These are phyloP conservation scores for Gymnopilus junonius DNA, from an alignment of 768 basidiomycete genomes.

Conservation along the genomic window DNA sequence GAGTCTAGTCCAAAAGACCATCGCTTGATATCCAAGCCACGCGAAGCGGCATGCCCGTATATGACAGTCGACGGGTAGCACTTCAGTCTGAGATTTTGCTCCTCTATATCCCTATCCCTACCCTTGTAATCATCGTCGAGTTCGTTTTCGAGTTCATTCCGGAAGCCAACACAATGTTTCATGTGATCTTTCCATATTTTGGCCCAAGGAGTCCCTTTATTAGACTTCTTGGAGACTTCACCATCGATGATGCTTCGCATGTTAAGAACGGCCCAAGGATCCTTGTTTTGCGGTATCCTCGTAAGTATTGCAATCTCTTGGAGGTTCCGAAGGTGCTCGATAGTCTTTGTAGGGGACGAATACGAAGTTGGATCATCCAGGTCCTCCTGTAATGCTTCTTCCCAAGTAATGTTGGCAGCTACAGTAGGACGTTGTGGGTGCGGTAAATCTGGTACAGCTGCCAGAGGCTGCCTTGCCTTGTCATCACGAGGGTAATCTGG, in stretches of 20 bases:
- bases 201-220: constrained; percentile 74
- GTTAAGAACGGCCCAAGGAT: constrained; percentile 80
- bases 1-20: constrained; percentile 89
- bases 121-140: neutral
- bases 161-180: constrained; percentile 55
- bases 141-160: neutral
- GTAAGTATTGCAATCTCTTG: constrained; percentile 75
- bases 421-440: constrained; percentile 13
- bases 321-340: constrained; percentile 45
- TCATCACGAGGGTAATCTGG: constrained; percentile 51
- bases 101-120: constrained; percentile 15
- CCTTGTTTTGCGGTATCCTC: constrained; percentile 73
- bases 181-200: constrained; percentile 76
- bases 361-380: neutral
- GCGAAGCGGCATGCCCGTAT: constrained; percentile 84
- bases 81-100: constrained; percentile 39
- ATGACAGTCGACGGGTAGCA: constrained; percentile 80
- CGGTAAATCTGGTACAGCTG: constrained; percentile 53
- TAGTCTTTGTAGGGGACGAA: constrained; percentile 5
- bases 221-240: constrained; percentile 46
- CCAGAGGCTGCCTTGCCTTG: constrained; percentile 70
- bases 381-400: neutral
- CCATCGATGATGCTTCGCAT: constrained; percentile 61
- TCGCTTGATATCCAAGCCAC: constrained; percentile 80
- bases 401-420: neutral